These are phyloP conservation scores for Francoa sonchifolia DNA, from an alignment of 441 rosid genomes.

Conservation along the genomic window DNA sequence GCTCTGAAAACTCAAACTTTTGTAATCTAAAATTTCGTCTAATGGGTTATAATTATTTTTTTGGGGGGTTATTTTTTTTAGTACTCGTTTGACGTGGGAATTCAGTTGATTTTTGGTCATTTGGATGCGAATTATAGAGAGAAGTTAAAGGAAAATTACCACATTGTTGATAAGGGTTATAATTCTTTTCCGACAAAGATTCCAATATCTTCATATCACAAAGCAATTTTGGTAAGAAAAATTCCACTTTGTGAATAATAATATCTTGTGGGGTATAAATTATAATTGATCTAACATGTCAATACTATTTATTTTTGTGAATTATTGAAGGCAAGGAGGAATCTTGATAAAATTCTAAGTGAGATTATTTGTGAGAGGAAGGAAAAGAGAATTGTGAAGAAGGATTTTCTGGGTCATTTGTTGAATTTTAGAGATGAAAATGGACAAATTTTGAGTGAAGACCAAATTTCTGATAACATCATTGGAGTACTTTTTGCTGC, in stretches of 20 bases:
- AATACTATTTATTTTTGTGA: not conserved
- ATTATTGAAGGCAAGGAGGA: constrained; percentile 38
- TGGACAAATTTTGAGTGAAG: constrained; percentile 24
- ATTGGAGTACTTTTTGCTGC: constrained; percentile 70
- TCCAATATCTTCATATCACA: constrained; percentile 43
- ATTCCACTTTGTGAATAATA: not conserved
- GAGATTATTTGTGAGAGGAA: constrained; percentile 40
- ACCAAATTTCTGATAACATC: constrained; percentile 52
- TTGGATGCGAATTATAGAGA: constrained; percentile 35
- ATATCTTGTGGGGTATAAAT: not conserved
- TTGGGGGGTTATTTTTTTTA: constrained; percentile 12
- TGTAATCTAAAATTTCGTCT: not conserved
- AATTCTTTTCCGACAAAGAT: constrained; percentile 48
- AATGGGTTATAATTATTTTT: not conserved
- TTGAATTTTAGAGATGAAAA: constrained; percentile 35
- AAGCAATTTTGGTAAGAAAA: constrained; percentile 35
- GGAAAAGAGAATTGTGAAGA: constrained; percentile 30
- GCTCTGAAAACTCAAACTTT: not conserved
- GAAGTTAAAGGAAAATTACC: constrained; percentile 38
- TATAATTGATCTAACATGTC: not conserved
- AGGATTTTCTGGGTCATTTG: constrained; percentile 36
- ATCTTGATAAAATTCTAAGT: constrained; percentile 30
- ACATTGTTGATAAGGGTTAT: constrained; percentile 44
- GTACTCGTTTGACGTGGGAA: constrained; percentile 64
- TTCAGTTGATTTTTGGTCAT: constrained; percentile 39